Evolutionary conservation across 2,329 filamentous ascomycete genomes (phyloP), one percentile per base, ranked within the genome.

Genomic region (Ophiostoma tasmaniense): DNA sequence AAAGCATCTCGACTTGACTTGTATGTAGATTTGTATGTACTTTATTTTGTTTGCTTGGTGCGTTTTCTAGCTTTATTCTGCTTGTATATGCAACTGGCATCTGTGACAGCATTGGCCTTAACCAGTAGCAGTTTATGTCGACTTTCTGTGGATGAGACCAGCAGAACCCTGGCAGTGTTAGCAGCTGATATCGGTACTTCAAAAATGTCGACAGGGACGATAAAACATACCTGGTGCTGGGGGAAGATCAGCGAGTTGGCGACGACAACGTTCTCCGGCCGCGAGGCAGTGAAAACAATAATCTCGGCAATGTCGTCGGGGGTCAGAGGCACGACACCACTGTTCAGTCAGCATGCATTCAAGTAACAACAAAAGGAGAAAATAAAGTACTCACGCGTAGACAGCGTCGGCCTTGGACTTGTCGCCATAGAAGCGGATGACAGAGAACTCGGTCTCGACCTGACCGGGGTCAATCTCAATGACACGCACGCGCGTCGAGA

Each of bases 381-480:
- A 39, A 39, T 10, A 39, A 22, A 5, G 39, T 37, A 81, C 87
- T 79, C 80, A 90, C 89, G 89, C 88, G 78, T 97, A 97, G 67
- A 97, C 92, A 66, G 91, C 90, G 81, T 95, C 91, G 4, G 93
- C 93, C 83, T 96, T 96, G 71, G 84, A 77, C 82, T 93, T 93
- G 78, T 97, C 93, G 5, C 93, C 93, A 72, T 91, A 89, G 78
- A 95, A 97, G 71, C 93, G 85, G 59, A 97, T 91, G 22, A 97
- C 83, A 2, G 90, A 94, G 80, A 97, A 97, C 77, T 97, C 91
- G 62, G 93, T 97, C 83, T 97, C 92, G 64, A 97, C 93, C 80
- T 96, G 93, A 33, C 93, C 93, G 0, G 93, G 93, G 75, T 97
- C 93, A 75, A 97, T 85, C 78, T 92, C 91, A 72, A 97, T 96